Base-by-base conservation (phyloP, 2,329 filamentous ascomycete species). In the Neopestalotiopsis clavispora region DNA sequence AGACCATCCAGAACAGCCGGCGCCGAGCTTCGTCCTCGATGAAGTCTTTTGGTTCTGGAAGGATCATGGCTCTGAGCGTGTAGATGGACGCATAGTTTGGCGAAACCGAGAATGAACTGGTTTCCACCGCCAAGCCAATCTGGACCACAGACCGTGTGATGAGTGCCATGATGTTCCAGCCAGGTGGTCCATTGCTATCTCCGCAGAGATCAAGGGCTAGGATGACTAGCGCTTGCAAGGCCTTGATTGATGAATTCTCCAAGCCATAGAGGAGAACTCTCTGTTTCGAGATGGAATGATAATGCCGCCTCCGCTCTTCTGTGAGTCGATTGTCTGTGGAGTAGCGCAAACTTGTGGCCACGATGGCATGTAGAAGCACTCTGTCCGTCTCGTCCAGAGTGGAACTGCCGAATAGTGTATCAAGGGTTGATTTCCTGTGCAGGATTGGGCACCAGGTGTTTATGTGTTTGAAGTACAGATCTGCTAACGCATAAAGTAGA, bases 1-100 rank as follows among this genome's bases (percentile, higher is more conserved):
- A 98, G 12, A 97, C 91, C 90, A 97, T 95, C 95, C 95, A 98
- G 79, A 98, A 97, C 1, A 97, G 84, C 32, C 95, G 86, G 34
- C 95, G 87, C 34, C 94, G 86, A 57, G 93, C 92, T 79, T 98
- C 95, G 70, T 97, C 95, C 77, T 97, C 94, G 68, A 97, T 92
- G 79, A 95, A 97, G 70, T 94, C 92, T 65, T 89, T 90, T 0
- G 95, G 88, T 70, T 97, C 94, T 0, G 94, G 92, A 0, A 97
- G 84, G 2, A 95, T 91, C 83, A 95, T 95, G 17, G 94, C 94
- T 67, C 94, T 87, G 59, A 97, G 83, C 0, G 94, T 97, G 77
- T 97, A 97, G 61, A 97, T 97, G 0, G 95, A 97, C 1, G 91
- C 90, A 77, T 92, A 94, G 67, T 90, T 87, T 0, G 94, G 94